Conservation (phyloP, 371 early-diverging fungal species). For the Actinomortierella ambigua region DNA sequence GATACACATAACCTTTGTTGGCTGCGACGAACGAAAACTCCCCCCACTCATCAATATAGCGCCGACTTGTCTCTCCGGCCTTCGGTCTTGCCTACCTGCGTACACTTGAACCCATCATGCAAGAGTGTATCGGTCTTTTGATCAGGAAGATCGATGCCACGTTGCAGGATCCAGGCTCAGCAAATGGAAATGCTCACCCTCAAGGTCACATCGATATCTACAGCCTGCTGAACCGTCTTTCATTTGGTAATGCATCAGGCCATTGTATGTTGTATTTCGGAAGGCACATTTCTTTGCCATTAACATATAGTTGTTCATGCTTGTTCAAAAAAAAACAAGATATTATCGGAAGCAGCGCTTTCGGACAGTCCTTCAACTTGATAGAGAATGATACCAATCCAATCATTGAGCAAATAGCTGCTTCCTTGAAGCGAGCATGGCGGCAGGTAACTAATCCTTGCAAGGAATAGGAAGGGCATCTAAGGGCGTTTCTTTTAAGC, state of each 20-base stretch:
- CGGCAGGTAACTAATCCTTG: slow-evolving; percentile 2
- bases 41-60: slow-evolving; percentile 20
- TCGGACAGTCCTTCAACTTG: slow-evolving; percentile 55
- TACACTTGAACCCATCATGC: slow-evolving; percentile 49
- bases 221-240: slow-evolving; percentile 43
- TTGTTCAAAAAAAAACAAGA: slow-evolving; percentile 19
- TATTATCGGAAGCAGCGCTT: slow-evolving; percentile 56
- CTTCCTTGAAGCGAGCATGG: slow-evolving; percentile 7
- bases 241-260: slow-evolving; percentile 13
- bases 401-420: slow-evolving; percentile 29
- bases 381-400: slow-evolving; percentile 47
- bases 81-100: slow-evolving; percentile 50
- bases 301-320: too few relatives aligned
- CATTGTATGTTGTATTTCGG: too few relatives aligned
- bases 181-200: not conserved
- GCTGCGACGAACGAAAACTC: too few relatives aligned
- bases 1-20: too few relatives aligned
- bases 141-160: slow-evolving; percentile 19
- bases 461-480: not conserved
- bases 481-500: slow-evolving; percentile 12
- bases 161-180: not conserved
- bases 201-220: slow-evolving; percentile 41
- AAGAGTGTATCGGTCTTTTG: slow-evolving; percentile 15
- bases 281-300: too few relatives aligned
- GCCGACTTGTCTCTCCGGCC: slow-evolving; percentile 52